Base-by-base conservation (phyloP, 2,329 filamentous ascomycete genomes). In the Penicillium olsonii region DNA sequence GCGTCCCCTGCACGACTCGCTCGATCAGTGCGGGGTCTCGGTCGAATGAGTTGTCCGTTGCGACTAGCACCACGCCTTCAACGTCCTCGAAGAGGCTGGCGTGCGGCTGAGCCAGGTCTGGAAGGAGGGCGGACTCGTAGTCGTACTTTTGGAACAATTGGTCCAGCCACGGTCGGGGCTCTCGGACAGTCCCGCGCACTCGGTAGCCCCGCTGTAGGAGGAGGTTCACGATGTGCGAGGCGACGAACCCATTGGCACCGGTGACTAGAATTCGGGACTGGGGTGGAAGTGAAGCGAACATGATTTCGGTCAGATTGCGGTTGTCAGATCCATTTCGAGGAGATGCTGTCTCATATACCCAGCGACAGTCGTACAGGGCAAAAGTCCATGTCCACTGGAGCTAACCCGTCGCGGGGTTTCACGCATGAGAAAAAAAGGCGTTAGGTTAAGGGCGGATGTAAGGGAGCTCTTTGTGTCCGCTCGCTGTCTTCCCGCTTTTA, bases 391-490 rank as follows among this genome's bases (percentile, higher is more conserved):
- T 12, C 29, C 29, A 31, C n/a, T 31, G 29, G 29, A 31, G 29
- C 29, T 31, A 31, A 31, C 29, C 29, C 29, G n/a, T 31, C 24
- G 37, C 35, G 17, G 22, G 22, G 26, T 27, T 15, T 29, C 33
- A 29, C 20, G 35, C 22, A 18, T 15, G 11, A 18, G 42, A 27
- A 7, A 26, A 26, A 35, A n/a, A n/a, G n/a, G 35, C 20, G 22
- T 12, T 26, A 47, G 43, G 31, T 31, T 37, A n/a, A 37, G 22
- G n/a, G 35, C 34, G 45, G 39, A 45, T 35, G 47, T 45, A 50
- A 52, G 50, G 45, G 50, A 45, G 39, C 42, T 44, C 42, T 26
- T n/a, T 17, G 15, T 35, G 45, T 44, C 39, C n/a, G 12, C 29
- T 12, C 12, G 14, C 29, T 14, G n/a, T 42, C 26, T 48, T 44